phyloP scores from a whole-genome alignment of 805 yeast genomes.

The Barnettozyma vustinii region DNA sequence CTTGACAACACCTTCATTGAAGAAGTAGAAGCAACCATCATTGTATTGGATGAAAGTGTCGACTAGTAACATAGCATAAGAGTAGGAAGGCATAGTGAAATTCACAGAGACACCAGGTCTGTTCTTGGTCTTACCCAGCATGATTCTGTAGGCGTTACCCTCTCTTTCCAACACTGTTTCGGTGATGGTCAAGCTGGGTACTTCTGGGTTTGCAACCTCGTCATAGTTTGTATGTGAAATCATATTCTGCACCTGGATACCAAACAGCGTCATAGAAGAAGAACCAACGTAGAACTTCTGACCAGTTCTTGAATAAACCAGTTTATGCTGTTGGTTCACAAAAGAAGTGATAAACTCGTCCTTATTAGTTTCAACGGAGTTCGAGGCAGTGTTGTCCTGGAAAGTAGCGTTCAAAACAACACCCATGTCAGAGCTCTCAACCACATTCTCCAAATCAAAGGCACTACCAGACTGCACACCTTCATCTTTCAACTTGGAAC shows the following conservation, averaged over 20 bases:
- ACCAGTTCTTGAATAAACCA: constrained; percentile 71
- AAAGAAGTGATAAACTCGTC: constrained; percentile 65
- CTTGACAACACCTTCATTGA: constrained; percentile 76
- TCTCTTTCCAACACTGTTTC: constrained; percentile 67
- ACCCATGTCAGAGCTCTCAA: constrained; percentile 21
- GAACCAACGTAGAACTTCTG: constrained; percentile 74
- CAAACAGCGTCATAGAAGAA: constrained; percentile 78
- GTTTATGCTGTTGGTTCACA: constrained; percentile 63
- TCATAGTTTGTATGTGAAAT: constrained; percentile 28
- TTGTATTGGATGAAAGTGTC: constrained; percentile 75
- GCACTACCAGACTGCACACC: background rate
- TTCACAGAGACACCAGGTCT: constrained; percentile 65
- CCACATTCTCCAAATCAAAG: constrained; percentile 13
- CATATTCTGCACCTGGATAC: constrained; percentile 68
- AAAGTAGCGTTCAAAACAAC: constrained; percentile 24
- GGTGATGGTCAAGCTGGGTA: constrained; percentile 17
- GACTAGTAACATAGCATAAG: constrained; percentile 68
- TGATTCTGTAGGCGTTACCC: constrained; percentile 70
- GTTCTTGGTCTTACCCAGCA: constrained; percentile 61
- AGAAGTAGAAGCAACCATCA: constrained; percentile 81
- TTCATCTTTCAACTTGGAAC: background rate
- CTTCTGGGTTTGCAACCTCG: constrained; percentile 19
- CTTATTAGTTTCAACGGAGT: constrained; percentile 11
- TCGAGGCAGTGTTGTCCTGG: constrained; percentile 23
- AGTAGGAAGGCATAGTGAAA: constrained; percentile 68